Base-by-base conservation (phyloP, 2,329 filamentous ascomycete species). In the Aspergillus ochraceus region DNA sequence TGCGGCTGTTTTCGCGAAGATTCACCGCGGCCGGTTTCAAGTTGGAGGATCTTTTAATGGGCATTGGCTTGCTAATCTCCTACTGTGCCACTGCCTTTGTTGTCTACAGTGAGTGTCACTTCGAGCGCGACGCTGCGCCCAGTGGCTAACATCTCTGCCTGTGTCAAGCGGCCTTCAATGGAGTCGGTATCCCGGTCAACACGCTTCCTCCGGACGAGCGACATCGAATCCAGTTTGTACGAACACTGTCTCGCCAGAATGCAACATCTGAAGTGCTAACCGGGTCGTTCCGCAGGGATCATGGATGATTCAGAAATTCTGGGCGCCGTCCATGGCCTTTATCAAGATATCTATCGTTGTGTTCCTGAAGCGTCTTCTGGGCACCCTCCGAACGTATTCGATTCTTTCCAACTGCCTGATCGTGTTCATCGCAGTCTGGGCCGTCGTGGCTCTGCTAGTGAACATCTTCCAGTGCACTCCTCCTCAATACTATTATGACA, bases 401-500 rank as follows among this genome's bases (percentile, higher is more conserved):
- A 32, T 19, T 4, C 30, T 54, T 32, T 54, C 51, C n/a, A 58
- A 51, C 4, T 45, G 26, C 9, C 22, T 60, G 14, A 54, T 60
- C 3, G 17, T 36, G 8, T 55, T 57, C 32, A 60, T 55, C 12
- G n/a, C 57, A 36, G 50, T 51, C 20, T 60, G 55, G 59, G 59
- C 55, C 20, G 36, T 58, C 11, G 46, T 55, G 2, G 45, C 42
- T 20, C 24, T 58, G n/a, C 9, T 58, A 14, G 55, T 30, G 20
- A 51, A 58, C 20, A 47, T 52, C 12, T 52, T 60, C n/a, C 59
- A 58, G 36, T 60, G 59, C 32, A 32, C 39, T 30, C 59, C 59
- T 6, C 42, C 49, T 20, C 45, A 26, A 22, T 54, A 46, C 30
- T 60, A 54, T 6, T 60, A 55, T 51, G 29, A 22, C 2, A 49